Conservation (phyloP, 2,329 filamentous ascomycete species). For the Pseudogymnoascus sp. region DNA sequence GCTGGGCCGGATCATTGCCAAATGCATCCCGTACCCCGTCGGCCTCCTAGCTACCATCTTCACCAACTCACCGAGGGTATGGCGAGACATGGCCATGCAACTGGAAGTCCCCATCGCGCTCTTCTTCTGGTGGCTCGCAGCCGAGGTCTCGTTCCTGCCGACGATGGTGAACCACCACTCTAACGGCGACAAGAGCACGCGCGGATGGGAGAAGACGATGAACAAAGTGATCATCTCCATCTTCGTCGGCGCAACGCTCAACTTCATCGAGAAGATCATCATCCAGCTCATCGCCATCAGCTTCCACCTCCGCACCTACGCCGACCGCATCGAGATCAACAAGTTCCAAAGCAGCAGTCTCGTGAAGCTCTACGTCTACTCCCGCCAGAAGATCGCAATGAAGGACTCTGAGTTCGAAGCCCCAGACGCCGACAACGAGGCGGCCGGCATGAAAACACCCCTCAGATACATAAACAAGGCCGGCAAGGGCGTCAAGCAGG, state of each 20-base stretch:
- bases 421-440: conserved; percentile 35
- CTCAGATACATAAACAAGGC: conserved; percentile 60
- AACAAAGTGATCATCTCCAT: conserved; percentile 81
- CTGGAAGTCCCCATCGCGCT: conserved; percentile 78
- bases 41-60: conserved; percentile 62
- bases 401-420: conserved; percentile 71
- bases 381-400: conserved; percentile 54
- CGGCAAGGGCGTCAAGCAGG: conserved; percentile 65
- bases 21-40: conserved; percentile 53
- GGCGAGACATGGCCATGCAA: conserved; percentile 78
- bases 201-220: conserved; percentile 64
- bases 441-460: conserved; percentile 46
- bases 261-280: conserved; percentile 84
- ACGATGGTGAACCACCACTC: conserved; percentile 58
- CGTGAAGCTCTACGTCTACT: conserved; percentile 55
- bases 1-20: conserved; percentile 58
- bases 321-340: conserved; percentile 83
- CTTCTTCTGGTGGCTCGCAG: conserved; percentile 86
- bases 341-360: conserved; percentile 74
- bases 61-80: conserved; percentile 83
- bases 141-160: conserved; percentile 77
- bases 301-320: conserved; percentile 86
- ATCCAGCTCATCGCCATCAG: conserved; percentile 92
- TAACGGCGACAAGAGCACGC: conserved; percentile 41
- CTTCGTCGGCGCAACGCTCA: conserved; percentile 72